A percentile compares a stretch with the other conserved stretches of the same genome.
phyloP scores from a whole-genome alignment of 2,329 filamentous ascomycete genomes.

The Botryotinia globosa region DNA sequence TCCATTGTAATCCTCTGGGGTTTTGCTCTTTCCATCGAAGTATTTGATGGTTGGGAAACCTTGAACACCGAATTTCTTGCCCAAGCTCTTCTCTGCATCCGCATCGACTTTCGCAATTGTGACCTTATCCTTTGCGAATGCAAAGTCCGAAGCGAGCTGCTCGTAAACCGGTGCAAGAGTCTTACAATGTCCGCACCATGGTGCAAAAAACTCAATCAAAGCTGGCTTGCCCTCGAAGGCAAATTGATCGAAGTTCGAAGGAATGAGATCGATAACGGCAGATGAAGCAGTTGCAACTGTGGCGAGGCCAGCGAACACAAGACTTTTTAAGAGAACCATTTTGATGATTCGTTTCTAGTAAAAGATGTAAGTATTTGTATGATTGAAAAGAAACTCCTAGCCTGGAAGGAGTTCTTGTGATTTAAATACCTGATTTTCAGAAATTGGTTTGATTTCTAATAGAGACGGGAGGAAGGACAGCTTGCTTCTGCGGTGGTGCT shows the following conservation, averaged over 20 bases:
- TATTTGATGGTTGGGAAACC: constrained; percentile 97
- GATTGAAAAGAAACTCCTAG: background rate
- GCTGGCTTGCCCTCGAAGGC: constrained; percentile 92
- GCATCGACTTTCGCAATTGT: constrained; percentile 95
- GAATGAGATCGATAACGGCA: constrained; percentile 84
- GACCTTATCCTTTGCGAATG: constrained; percentile 68
- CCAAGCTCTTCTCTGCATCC: constrained; percentile 80
- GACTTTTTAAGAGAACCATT: constrained; percentile 53
- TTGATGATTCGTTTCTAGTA: constrained; percentile 20
- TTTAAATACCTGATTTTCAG: constrained; percentile 16
- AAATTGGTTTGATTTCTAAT: constrained; percentile 16
- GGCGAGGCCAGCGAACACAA: constrained; percentile 53
- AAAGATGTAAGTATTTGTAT: constrained; percentile 7
- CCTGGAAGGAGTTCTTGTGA: background rate
- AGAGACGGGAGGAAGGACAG: constrained; percentile 15
- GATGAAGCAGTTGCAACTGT: constrained; percentile 56
- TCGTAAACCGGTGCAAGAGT: constrained; percentile 92
- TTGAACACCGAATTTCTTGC: constrained; percentile 82
- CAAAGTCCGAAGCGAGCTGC: constrained; percentile 75
- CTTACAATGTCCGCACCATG: constrained; percentile 99
- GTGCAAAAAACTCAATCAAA: constrained; percentile 96
- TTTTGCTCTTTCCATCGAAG: constrained; percentile 92
- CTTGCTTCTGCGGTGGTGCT: constrained; percentile 8
- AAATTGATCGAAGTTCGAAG: constrained; percentile 86
- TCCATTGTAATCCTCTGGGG: constrained; percentile 79